Conservation (phyloP, 208 protist species). For the Tritrichomonas musculus region DNA sequence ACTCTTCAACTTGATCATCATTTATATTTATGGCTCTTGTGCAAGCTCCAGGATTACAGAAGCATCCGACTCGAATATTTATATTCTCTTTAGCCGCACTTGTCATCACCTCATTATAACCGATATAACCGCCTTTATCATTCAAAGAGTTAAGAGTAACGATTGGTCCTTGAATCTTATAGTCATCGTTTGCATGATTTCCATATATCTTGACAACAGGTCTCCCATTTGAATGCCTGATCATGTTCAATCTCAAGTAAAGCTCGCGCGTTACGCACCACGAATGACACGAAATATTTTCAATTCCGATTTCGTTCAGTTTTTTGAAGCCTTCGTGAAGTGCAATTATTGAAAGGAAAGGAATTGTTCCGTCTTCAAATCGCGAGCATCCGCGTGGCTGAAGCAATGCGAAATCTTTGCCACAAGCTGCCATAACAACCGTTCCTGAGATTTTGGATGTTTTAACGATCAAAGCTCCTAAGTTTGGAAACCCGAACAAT, state of each 20-base stretch:
- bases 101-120: slow-evolving; percentile 1
- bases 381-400: slow-evolving; percentile 1
- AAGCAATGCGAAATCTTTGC: background rate
- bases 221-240: slow-evolving; percentile 26
- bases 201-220: slow-evolving; percentile 36
- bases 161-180: background rate
- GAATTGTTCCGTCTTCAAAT: slow-evolving; percentile 39
- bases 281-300: background rate
- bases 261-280: slow-evolving; percentile 6
- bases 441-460: background rate
- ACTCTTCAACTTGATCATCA: slow-evolving; percentile 9
- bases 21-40: background rate
- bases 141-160: slow-evolving; percentile 23
- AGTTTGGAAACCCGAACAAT: slow-evolving; percentile 31
- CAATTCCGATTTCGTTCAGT: background rate
- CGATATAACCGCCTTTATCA: background rate
- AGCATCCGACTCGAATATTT: slow-evolving; percentile 35
- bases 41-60: slow-evolving; percentile 39
- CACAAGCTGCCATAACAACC: slow-evolving; percentile 20
- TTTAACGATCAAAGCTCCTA: slow-evolving; percentile 26
- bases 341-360: slow-evolving; percentile 30
- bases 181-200: background rate
- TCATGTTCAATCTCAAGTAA: background rate
- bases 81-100: background rate
- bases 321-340: background rate